Conservation (phyloP, 805 yeast species). For the Candida sithepensis region DNA sequence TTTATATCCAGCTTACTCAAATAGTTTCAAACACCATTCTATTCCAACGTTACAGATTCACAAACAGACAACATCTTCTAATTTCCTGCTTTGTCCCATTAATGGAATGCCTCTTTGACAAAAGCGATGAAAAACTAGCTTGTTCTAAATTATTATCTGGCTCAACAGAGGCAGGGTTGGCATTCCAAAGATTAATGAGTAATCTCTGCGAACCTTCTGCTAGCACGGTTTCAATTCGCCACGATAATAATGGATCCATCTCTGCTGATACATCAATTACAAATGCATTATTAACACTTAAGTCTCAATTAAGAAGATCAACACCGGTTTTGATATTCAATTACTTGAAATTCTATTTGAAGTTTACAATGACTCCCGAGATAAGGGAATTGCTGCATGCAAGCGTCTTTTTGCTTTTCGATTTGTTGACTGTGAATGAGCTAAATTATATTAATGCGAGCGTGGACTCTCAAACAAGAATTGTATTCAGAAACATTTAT, state of each 20-base stretch:
- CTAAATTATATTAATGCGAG: slow-evolving; percentile 57
- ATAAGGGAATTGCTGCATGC: slow-evolving; percentile 47
- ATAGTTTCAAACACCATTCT: slow-evolving; percentile 59
- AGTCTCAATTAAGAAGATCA: slow-evolving; percentile 60
- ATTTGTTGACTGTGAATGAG: slow-evolving; percentile 65
- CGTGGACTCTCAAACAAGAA: slow-evolving; percentile 66
- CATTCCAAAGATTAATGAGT: slow-evolving; percentile 55
- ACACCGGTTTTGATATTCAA: slow-evolving; percentile 56
- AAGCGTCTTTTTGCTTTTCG: slow-evolving; percentile 63
- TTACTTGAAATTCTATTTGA: slow-evolving; percentile 54
- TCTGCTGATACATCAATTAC: slow-evolving; percentile 36
- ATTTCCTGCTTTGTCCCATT: slow-evolving; percentile 45
- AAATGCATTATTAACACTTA: slow-evolving; percentile 52
- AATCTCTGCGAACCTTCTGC: slow-evolving; percentile 73
- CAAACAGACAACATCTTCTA: slow-evolving; percentile 70
- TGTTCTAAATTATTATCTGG: slow-evolving; percentile 4
- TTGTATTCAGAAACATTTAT: slow-evolving; percentile 63
- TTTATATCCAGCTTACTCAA: slow-evolving; percentile 13
- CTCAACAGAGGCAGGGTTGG: slow-evolving; percentile 38
- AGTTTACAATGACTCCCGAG: slow-evolving; percentile 41
- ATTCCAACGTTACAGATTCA: slow-evolving; percentile 64
- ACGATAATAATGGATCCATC: not conserved
- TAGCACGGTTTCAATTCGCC: slow-evolving; percentile 14
- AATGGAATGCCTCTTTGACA: slow-evolving; percentile 42
- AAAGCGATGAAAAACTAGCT: slow-evolving; percentile 4